Evolutionary conservation across 176 grass and related monocot species (phyloP), one percentile per base, ranked within the genome.

Genomic region (Aegilops tauschii): DNA sequence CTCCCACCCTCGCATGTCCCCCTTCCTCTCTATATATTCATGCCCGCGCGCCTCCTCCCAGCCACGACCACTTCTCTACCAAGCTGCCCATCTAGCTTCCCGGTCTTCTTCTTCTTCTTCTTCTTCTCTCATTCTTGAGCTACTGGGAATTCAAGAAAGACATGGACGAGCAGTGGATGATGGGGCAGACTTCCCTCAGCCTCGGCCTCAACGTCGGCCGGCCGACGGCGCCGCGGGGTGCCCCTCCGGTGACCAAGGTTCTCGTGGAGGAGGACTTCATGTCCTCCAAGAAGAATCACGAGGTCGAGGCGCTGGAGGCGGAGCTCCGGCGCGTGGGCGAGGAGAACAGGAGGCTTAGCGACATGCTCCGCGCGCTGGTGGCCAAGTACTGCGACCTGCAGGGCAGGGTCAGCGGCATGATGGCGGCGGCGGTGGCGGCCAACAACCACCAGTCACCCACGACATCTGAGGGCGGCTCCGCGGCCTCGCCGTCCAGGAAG

Each of bases 281-380:
- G 61, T 36, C 88, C 58, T 70, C 63, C 31, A 95, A 82, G 75
- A 91, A 88, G 49, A 71, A 52, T 1, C 81, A 68, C 5, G 84
- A 89, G 88, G 86, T 92, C 0, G 84, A 82, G 78, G 69, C 61
- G 70, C 85, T 97, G 1, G 44, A 94, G 79, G 83, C 78, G 6
- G 93, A 97, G 89, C 80, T 95, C 67, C 81, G 76, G 56, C 87
- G 89, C 0, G 78, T 90, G 54, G 89, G 83, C 23, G 82, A 93
- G 39, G 95, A 97, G 90, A 97, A 97, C 82, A 80, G 75, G 81
- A 80, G 52, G 59, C 84, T 97, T 3, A 80, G 79, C 80, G 93
- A 98, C 23, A 88, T 78, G 76, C 87, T 98, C 6, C 87, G 79
- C 17, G 58, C 82, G 25, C 84, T 88, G 82, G 86, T 91, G n/a